Conservation (phyloP, 2,329 filamentous ascomycete genomes). For the Sphaerostilbella broomeana region DNA sequence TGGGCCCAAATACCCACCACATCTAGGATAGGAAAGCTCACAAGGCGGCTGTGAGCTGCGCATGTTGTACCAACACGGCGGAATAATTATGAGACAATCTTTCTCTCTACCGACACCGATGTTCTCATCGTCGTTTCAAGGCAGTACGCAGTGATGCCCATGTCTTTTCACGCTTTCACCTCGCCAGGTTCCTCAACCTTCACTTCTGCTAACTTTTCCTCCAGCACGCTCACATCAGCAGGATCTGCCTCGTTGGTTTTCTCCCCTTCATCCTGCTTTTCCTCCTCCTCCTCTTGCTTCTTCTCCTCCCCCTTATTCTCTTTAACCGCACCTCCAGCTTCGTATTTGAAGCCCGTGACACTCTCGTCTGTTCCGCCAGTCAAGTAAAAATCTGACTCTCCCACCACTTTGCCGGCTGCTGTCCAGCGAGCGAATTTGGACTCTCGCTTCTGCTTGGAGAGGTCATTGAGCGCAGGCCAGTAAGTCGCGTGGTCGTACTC, state of each 20-base stretch:
- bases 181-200: constrained; percentile 9
- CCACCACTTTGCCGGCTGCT: constrained; percentile 70
- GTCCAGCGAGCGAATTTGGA: constrained; percentile 67
- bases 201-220: constrained; percentile 15
- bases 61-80: too few species aligned
- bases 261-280: constrained; percentile 24
- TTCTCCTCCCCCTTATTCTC: constrained; percentile 23
- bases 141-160: too few species aligned
- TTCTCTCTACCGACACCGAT: too few species aligned
- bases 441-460: constrained; percentile 60
- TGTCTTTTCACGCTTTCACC: constrained; percentile 2
- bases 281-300: constrained; percentile 6
- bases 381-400: constrained; percentile 84
- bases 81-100: too few species aligned
- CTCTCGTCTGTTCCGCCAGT: constrained; percentile 48
- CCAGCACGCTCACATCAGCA: constrained; percentile 8
- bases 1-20: too few species aligned
- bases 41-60: too few species aligned
- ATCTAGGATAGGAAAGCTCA: too few species aligned
- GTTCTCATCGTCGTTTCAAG: too few species aligned
- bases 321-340: constrained; percentile 14
- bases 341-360: constrained; percentile 27
- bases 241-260: constrained; percentile 9
- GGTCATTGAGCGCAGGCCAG: constrained; percentile 76
- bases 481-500: constrained; percentile 84